Base-by-base conservation (phyloP, 768 basidiomycete species). In the Amanita brunnescens region DNA sequence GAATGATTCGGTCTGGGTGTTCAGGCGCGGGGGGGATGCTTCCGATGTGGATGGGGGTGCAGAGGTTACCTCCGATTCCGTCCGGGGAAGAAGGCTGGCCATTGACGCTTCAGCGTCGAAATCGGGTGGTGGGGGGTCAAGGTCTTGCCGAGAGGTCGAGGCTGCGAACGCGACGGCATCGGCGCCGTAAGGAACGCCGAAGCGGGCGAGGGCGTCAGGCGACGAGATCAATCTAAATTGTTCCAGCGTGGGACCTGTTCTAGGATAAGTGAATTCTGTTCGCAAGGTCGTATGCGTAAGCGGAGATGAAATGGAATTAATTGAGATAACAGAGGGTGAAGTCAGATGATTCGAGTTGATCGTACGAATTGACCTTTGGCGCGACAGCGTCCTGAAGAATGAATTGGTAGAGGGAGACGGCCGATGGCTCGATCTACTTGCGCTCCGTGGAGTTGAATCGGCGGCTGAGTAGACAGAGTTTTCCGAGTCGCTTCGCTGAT, bases 101-200 rank as follows among this genome's bases (percentile, higher is more conserved):
- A 38, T 38, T 13, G 37, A 51, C 12, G 42, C 44, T 4, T 49
- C 59, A 16, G 63, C 58, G 39, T 80, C 76, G 59, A 83, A 83
- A 43, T 72, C 78, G 13, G 81, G 83, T 13, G 81, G 83, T 0
- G 78, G 81, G 1, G 77, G 78, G 2, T 66, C 64, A 58, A 77
- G 59, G 33, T 70, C 65, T 26, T 67, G 66, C 43, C 72, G 67
- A 35, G 76, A 79, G 20, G 71, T 57, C 12, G 77, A 76, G 29
- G 75, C 72, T 6, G 77, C 79, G 59, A 71, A 86, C 29, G 82
- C 81, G 24, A 85, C 71, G 3, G 87, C 88, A 59, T 83, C 87
- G 9, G 76, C 65, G 0, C 88, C 87, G 58, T 87, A 91, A 18
- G 89, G 89, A 50, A 85, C 68, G 1, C 85, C 86, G 58, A 89